Base-by-base conservation (phyloP, 805 yeast species). In the Wickerhamomyces bovis region DNA sequence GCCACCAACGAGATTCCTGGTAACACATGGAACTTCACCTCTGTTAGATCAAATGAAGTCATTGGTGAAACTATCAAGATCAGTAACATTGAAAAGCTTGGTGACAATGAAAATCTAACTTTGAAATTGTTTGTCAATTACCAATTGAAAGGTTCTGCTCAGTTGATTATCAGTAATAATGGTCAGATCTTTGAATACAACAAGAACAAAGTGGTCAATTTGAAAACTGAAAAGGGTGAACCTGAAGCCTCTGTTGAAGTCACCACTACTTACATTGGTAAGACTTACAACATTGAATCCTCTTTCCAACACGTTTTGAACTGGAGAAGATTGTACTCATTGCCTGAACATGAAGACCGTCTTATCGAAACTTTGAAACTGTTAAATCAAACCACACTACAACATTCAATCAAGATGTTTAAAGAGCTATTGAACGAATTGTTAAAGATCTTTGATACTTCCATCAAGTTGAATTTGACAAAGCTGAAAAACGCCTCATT, bases 11-110 rank as follows among this genome's bases (percentile, higher is more conserved):
- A 80, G 57, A 60, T 63, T 15, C 73, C 72, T 10, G 63, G 66
- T 38, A 61, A 69, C 22, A 51, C 63, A 8, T 88, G 95, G 95
- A 79, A 77, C 45, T 85, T 89, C 56, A 75, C 85, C 10, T 80
- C 92, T 2, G 87, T 85, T 12, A 71, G 74, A 53, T 80, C 88
- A 1, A 82, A 77, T 38, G 96, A 89, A 65, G 70, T 72, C 13
- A 70, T 88, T 47, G 85, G 90, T 31, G 96, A 88, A 61, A 70
- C 77, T 31, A 75, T 89, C 41, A 79, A 79, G 57, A 70, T 87
- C 15, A 71, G 76, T 50, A 86, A 86, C 38, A 65, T 86, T 20
- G 73, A 75, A 18, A 64, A 69, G 39, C 68, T 69, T 47, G 58
- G 65, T 2, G 71, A 72, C 38, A 76, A 76, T 45, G 94, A 84